Percentiles rank a stretch among this genome's conserved stretches.
phyloP scores from a whole-genome alignment of 2,329 filamentous ascomycete species.

The Aureobasidium pullulans region DNA sequence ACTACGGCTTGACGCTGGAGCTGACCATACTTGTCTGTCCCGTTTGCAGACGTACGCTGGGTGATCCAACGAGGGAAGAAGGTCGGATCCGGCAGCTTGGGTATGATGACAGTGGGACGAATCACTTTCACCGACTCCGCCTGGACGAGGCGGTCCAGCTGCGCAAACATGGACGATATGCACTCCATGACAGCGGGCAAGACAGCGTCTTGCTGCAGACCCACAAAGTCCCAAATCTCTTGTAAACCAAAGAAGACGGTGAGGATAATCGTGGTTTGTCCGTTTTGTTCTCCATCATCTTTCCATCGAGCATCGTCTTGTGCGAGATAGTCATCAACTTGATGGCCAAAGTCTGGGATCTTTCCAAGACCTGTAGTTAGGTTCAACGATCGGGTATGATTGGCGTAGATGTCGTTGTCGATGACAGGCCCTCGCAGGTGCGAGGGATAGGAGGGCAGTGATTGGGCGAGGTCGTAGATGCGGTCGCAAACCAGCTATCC shows the following conservation, averaged over 20 bases:
- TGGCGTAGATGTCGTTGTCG: slow-evolving; percentile 4
- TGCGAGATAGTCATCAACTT: slow-evolving; percentile 9
- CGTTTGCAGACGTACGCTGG: slow-evolving; percentile 4
- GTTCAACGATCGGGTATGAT: neutral
- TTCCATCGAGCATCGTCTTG: slow-evolving; percentile 2
- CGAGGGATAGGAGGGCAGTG: neutral
- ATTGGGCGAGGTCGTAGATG: slow-evolving; percentile 9
- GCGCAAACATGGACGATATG: slow-evolving; percentile 8
- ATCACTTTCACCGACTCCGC: neutral
- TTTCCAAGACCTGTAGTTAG: neutral
- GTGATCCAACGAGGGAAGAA: slow-evolving; percentile 10
- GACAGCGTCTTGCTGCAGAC: neutral
- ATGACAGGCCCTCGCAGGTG: slow-evolving; percentile 6
- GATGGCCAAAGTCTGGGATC: slow-evolving; percentile 8
- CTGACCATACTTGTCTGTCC: slow-evolving; percentile 9
- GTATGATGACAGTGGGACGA: slow-evolving; percentile 10
- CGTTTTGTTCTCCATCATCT: neutral
- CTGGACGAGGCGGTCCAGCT: slow-evolving; percentile 11
- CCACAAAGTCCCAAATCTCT: slow-evolving; percentile 13
- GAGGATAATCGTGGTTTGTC: neutral
- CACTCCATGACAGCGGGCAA: neutral
- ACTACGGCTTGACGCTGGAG: slow-evolving; percentile 12
- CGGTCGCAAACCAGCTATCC: slow-evolving; percentile 12
- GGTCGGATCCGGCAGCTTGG: slow-evolving; percentile 12
- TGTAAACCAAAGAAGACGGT: slow-evolving; percentile 12